These are phyloP conservation scores for Pyrenula massariospora DNA, from an alignment of 495 filamentous ascomycete genomes.

Conservation along the genomic window DNA sequence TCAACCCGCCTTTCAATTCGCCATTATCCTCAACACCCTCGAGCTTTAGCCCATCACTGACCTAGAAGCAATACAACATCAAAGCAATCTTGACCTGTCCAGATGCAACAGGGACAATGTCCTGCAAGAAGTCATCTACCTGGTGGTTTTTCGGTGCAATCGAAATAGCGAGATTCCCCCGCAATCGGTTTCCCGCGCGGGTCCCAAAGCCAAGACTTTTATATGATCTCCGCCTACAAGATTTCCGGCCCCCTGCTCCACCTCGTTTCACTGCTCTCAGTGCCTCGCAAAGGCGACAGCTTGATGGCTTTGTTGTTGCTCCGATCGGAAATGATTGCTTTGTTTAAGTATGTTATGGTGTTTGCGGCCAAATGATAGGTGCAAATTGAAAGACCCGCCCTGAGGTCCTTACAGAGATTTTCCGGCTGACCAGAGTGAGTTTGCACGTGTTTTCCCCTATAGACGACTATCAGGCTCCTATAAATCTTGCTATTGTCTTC, in stretches of 20 bases:
- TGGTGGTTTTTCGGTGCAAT: background rate
- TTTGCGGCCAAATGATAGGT: background rate
- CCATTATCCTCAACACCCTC: background rate
- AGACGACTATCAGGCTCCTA: background rate
- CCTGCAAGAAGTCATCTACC: background rate
- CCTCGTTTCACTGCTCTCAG: background rate
- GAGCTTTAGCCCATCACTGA: background rate
- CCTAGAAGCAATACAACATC: background rate
- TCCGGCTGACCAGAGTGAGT: background rate
- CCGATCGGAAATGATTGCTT: background rate
- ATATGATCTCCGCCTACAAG: background rate
- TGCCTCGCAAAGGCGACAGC: background rate
- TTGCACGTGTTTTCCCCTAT: background rate
- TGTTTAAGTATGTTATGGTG: background rate
- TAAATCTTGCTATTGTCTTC: background rate
- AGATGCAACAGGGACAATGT: background rate
- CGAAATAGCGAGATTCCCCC: background rate
- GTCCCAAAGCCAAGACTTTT: background rate
- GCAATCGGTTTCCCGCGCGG: background rate
- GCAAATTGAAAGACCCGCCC: background rate
- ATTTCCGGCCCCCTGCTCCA: background rate
- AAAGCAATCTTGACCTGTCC: background rate
- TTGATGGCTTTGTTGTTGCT: background rate
- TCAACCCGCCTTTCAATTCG: background rate
- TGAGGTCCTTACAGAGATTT: background rate